Evolutionary conservation across 441 rosid genomes (phyloP), one percentile per base, ranked within the genome.

Genomic region (Rhodomyrtus psidioides): DNA sequence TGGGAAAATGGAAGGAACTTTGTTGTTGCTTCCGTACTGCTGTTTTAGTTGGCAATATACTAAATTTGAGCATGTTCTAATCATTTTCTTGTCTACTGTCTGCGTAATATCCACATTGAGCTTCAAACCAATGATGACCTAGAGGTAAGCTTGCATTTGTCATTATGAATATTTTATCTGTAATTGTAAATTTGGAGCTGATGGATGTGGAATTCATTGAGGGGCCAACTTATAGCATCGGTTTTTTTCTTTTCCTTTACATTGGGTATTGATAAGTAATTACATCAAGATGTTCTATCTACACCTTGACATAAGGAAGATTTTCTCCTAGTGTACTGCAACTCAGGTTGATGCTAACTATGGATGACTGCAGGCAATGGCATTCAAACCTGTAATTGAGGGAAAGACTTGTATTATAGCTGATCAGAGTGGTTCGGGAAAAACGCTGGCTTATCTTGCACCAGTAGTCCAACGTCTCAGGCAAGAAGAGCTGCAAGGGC

Each of bases 381-480:
- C 98, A 88, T 97, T 97, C 92, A 51, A 89, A 81, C 91, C 97
- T 58, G 95, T 94, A 85, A 82, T 89, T 81, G 93, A 91, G 83
- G 97, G 99, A 85, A 95, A 93, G 89, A 94, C 92, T 89, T 97
- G 98, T 90, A 90, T 97, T 42, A 87, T 97, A 90, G 97, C 99
- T 83, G 98, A 97, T 88, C 99, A 97, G 92, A 97, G 98, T 92
- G 99, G 99, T 83, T 97, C 99, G 34, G 98, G 99, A 81, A 96
- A 97, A 94, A 97, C 99, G 56, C 85, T 97, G 88, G 95, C 99
- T 84, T 97, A 96, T 93, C 95, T 97, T 70, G 84, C 91, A n/a
- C 99, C 98, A 82, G 85, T 93, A 55, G 92, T 96, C 88, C 99
- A 95, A 90, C 93, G 93, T 88, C 94, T 95, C 84, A 94, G 97